A percentile compares a stretch with the other conserved stretches of the same genome.
Conservation (phyloP, 225 moss, liverwort and hornwort genomes). For the Ulota crispa region DNA sequence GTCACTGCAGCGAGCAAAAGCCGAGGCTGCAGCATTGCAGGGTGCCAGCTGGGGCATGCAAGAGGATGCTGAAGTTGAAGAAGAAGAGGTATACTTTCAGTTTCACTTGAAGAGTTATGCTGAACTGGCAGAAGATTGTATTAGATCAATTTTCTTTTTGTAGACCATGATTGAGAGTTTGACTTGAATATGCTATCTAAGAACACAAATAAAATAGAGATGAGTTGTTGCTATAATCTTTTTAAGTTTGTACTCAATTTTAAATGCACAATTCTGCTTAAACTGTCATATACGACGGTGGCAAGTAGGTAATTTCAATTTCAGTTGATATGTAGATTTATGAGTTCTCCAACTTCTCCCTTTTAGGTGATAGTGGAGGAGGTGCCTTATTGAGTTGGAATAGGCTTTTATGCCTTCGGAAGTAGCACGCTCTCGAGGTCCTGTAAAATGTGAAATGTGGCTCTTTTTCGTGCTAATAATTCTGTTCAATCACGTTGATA, state of each 20-base stretch:
- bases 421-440: background rate
- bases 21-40: constrained; percentile 66
- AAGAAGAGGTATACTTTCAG: constrained; percentile 51
- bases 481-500: constrained; percentile 18
- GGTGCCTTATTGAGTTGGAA: constrained; percentile 1
- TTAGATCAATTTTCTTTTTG: constrained; percentile 4
- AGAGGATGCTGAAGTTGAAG: constrained; percentile 96
- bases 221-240: background rate
- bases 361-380: constrained; percentile 2
- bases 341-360: background rate
- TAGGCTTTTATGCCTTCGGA: background rate
- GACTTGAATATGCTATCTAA: background rate
- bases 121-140: constrained; percentile 12
- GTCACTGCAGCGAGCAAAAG: constrained; percentile 75
- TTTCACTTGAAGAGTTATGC: background rate
- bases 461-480: background rate
- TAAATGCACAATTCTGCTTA: background rate
- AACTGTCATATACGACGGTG: background rate
- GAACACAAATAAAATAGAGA: background rate
- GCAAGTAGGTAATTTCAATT: background rate
- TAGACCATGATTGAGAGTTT: constrained; percentile 6
- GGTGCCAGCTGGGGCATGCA: constrained; percentile 99
- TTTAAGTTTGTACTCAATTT: background rate
- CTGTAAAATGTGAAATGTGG: background rate
- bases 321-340: background rate